phyloP scores from a whole-genome alignment of 2,329 filamentous ascomycete genomes.

The Clathrospora elynae region DNA sequence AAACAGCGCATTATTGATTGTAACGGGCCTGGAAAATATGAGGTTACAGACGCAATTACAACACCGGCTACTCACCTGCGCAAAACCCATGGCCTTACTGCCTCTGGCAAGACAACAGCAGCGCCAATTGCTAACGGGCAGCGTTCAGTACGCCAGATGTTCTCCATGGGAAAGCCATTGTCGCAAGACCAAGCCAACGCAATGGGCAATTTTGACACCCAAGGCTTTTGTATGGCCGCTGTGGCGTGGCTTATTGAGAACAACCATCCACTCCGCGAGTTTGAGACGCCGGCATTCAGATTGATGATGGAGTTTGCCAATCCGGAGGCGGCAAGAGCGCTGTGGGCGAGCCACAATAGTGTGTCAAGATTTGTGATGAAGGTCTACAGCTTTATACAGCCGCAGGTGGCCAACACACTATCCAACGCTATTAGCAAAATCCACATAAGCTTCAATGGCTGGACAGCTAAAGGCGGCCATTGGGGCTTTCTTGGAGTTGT shows the following conservation, averaged over 20 bases:
- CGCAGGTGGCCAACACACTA: background rate
- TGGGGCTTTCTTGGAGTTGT: constrained; percentile 1
- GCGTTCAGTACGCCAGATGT: background rate
- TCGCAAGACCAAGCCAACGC: background rate
- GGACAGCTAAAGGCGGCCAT: constrained; percentile 10
- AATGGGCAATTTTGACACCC: background rate
- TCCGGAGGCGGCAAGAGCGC: background rate
- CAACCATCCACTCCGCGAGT: constrained; percentile 1
- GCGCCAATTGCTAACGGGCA: background rate
- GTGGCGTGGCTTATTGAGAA: background rate
- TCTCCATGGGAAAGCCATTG: background rate
- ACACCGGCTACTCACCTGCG: too few relatives aligned
- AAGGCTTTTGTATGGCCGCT: background rate
- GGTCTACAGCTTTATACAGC: background rate
- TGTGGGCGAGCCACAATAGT: background rate
- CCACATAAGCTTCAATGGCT: constrained; percentile 6
- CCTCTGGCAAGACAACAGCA: too few relatives aligned
- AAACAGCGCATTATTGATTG: background rate
- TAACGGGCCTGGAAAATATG: background rate
- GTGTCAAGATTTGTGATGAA: background rate
- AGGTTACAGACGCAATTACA: background rate
- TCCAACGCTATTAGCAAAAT: constrained; percentile 8
- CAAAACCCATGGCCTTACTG: too few relatives aligned
- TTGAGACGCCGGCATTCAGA: constrained; percentile 3
- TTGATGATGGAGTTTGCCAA: background rate